Base-by-base conservation (phyloP, 768 basidiomycete genomes). In the Collybia sp. region DNA sequence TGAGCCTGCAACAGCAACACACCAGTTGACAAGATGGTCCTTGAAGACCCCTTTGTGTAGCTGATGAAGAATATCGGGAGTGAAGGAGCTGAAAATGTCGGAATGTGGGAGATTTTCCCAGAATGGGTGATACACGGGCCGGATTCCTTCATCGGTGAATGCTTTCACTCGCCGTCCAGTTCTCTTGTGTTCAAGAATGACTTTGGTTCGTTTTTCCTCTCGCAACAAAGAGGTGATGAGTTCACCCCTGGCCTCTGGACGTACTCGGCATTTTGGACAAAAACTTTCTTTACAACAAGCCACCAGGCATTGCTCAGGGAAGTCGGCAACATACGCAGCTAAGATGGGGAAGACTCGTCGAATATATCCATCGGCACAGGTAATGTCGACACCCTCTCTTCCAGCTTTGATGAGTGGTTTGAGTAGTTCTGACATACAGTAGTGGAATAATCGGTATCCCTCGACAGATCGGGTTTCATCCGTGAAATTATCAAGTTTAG, bases 11-110 rank as follows among this genome's bases (percentile, higher is more conserved):
- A 55, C 51, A 33, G 33, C 17, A 8, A 52, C 54, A 12, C 53
- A 60, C 73, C 69, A 76, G 5, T 54, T 59, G 0, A 66, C 57
- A 3, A 71, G 43, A 42, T 75, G 73, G 42, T 73, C 66, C 42
- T 71, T 71, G 61, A 76, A 71, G 2, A 73, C 46, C 0, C 75
- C 75, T 48, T 77, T 70, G 55, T 75, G 65, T 0, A 77, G 58
- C 50, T 76, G 72, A 51, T 76, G 73, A 12, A 77, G 66, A 17
- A 74, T 40, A 58, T 74, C 59, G 13, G 68, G 64, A 1, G 66
- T 70, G 25, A 77, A 48, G n/a, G 47, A 60, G 0, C 30, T 1
- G 53, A 68, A 71, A 32, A 76, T 75, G 46, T 74, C 50, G 46
- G 46, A 48, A 50, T 65, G 55, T 0, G 69, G 71, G 11, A 76